Evolutionary conservation across 805 yeast species (phyloP), one percentile per base, ranked within the genome.

Genomic region (Torulaspora maleeae): DNA sequence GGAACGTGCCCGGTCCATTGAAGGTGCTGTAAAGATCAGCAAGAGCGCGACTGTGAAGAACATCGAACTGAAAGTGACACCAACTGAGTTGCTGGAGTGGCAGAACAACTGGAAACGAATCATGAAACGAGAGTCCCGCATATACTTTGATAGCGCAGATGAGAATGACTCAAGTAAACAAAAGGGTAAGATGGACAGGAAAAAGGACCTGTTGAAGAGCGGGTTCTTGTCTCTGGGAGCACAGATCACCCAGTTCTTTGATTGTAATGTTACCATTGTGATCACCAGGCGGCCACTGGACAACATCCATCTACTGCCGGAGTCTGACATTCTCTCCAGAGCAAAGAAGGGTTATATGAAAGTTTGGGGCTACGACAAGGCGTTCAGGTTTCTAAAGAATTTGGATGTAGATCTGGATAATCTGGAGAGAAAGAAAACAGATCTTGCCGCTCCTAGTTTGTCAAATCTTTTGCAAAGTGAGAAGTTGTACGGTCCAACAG

Each of bases 281-380:
- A 78, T 91, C 17, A 80, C 93, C 11, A 74, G 81, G 52, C 73
- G 95, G 48, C 73, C 39, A 68, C 70, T 61, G 63, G 72, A 55
- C 51, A 73, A 47, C 56, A 51, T 49, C 59, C 55, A 44, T 33
- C 71, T 61, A 10, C 77, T 81, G 59, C 50, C 65, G 55, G 64
- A 77, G 52, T 59, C 65, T 47, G 95, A 90, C 61, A 79, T 87
- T 7, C 76, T 88, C 53, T 71, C 76, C 43, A 75, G 79, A 50
- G 95, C 90, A 4, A 72, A 70, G 39, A 59, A 57, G 34, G 74
- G 73, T 42, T 79, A 78, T 49, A 77, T 84, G 63, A 87, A 90
- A 63, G 84, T 90, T 19, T 91, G 97, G 96, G 79, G 83, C 32
- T 82, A 78, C 56, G 95, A 87, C 45, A 91, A 90, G 64, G 88